Conservation (phyloP, 2,329 filamentous ascomycete genomes). For the Tolypocladium cylindrosporum region DNA sequence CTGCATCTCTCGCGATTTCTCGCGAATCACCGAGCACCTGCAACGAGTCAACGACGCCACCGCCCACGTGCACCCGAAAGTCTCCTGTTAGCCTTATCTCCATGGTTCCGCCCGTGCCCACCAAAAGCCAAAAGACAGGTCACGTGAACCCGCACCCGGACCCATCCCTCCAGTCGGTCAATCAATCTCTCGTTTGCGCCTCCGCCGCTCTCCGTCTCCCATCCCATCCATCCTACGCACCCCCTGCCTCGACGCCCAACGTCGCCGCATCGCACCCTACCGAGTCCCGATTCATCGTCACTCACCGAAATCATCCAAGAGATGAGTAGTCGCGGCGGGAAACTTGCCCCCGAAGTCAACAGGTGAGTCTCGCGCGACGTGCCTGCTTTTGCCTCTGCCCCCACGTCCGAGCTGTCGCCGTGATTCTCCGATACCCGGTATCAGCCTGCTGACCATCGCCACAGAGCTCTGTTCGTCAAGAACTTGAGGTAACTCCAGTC, state of each 20-base stretch:
- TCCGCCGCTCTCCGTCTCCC: conserved; percentile 18
- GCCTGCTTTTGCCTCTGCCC: background rate
- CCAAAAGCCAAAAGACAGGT: conserved; percentile 1
- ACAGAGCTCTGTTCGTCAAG: conserved; percentile 98
- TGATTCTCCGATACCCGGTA: background rate
- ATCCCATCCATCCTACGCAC: conserved; percentile 16
- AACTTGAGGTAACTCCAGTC: conserved; percentile 68
- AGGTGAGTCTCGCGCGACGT: conserved; percentile 42
- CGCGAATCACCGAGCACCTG: too few species aligned
- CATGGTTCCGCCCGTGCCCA: background rate
- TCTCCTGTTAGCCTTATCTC: background rate
- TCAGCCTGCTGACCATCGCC: conserved; percentile 19
- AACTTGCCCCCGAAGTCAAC: conserved; percentile 99
- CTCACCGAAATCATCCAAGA: conserved; percentile 43
- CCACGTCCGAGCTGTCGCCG: background rate
- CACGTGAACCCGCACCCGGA: conserved; percentile 13
- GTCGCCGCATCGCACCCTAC: conserved; percentile 11
- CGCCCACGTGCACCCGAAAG: background rate
- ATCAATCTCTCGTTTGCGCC: conserved; percentile 14
- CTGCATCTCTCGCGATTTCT: background rate
- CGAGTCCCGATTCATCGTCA: conserved; percentile 19
- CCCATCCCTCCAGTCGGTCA: conserved; percentile 13
- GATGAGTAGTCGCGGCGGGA: conserved; percentile 95
- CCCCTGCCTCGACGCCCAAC: conserved; percentile 7
- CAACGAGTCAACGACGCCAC: background rate